A percentile compares a stretch with the other conserved stretches of the same genome.
phyloP scores from a whole-genome alignment of 2,329 filamentous ascomycete species.

The Taxawa tesnikishii region DNA sequence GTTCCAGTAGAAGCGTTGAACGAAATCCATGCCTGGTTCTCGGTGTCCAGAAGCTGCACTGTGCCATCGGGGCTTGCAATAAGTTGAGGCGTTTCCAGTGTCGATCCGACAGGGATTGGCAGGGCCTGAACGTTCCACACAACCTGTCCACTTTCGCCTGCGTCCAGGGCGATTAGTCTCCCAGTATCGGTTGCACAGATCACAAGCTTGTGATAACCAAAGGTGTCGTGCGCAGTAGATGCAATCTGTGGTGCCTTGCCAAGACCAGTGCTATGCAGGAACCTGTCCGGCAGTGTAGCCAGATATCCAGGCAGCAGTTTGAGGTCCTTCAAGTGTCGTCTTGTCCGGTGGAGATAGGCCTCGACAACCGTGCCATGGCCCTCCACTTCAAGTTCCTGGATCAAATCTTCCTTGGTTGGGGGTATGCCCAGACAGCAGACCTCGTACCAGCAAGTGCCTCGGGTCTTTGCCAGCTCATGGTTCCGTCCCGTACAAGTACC shows the following conservation, averaged over 20 bases:
- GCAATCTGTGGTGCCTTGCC: conserved; percentile 16
- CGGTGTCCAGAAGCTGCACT: conserved; percentile 1
- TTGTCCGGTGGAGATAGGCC: conserved; percentile 82
- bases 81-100: conserved; percentile 2
- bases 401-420: conserved; percentile 53
- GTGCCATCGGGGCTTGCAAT: conserved; percentile 6
- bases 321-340: conserved; percentile 69
- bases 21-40: background rate
- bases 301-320: conserved; percentile 64
- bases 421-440: conserved; percentile 67
- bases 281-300: conserved; percentile 52
- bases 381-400: conserved; percentile 72
- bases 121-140: conserved; percentile 59
- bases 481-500: conserved; percentile 73
- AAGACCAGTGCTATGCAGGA: conserved; percentile 41
- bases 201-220: conserved; percentile 80
- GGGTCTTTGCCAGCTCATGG: conserved; percentile 63
- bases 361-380: conserved; percentile 65
- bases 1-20: conserved; percentile 20
- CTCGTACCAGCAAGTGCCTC: conserved; percentile 74
- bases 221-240: conserved; percentile 41
- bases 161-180: conserved; percentile 67
- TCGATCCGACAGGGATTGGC: conserved; percentile 1
- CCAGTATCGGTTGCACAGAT: conserved; percentile 70
- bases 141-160: conserved; percentile 59